Evolutionary conservation across 78 protist species (phyloP).

Genomic region (Polysphondylium violaceum): DNA sequence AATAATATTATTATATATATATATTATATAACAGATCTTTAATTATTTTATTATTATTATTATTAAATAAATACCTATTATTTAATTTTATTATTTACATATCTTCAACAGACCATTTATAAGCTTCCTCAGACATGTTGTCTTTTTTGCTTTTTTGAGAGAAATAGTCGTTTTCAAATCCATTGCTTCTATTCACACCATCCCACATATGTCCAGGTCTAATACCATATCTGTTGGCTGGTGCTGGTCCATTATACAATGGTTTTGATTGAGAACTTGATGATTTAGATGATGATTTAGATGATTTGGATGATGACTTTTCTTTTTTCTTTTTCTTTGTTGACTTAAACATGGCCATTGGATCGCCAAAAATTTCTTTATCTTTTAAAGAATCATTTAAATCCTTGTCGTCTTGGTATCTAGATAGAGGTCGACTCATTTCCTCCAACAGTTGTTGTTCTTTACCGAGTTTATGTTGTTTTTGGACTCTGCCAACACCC

Average conservation of each 20-base stretch:
- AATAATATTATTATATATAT: no score
- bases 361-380: constrained; percentile 77
- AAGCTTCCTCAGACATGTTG: constrained; percentile 24
- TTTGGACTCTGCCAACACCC: constrained; percentile 27
- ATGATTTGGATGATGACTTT: constrained; percentile 9
- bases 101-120: constrained; percentile 67
- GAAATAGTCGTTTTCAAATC: constrained; percentile 58
- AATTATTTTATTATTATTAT: no score
- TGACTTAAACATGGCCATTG: constrained; percentile 42
- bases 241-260: constrained; percentile 43
- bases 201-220: constrained; percentile 78
- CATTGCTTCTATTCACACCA: constrained; percentile 71
- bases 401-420: constrained; percentile 39
- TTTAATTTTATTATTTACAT: constrained; percentile 58
- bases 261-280: constrained; percentile 65
- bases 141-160: background rate
- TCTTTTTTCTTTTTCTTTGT: background rate
- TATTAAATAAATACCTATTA: no score
- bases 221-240: constrained; percentile 63
- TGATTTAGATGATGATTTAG: background rate
- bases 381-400: constrained; percentile 28
- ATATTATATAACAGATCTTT: no score
- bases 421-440: constrained; percentile 18
- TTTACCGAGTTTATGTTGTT: no score
- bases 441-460: constrained; percentile 23